Evolutionary conservation across 768 basidiomycete species (phyloP).

Genomic region (Serendipita indica): DNA sequence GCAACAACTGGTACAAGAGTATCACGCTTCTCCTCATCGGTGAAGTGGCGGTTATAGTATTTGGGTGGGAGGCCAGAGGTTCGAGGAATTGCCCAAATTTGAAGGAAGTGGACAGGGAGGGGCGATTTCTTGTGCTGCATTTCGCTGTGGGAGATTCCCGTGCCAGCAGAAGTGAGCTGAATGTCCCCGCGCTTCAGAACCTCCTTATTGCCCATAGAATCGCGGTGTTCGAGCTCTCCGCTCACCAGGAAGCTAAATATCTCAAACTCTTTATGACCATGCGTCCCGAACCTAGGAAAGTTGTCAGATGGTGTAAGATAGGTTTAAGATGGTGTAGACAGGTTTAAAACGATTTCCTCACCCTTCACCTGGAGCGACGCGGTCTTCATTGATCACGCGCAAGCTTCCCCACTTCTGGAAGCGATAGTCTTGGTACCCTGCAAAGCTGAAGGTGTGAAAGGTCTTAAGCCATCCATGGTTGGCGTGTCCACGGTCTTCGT

Average conservation of each 20-base stretch:
- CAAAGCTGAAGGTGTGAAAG: conserved; percentile 72
- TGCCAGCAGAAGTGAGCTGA: conserved; percentile 85
- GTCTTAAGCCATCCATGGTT: conserved; percentile 82
- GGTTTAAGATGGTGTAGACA: too few species aligned
- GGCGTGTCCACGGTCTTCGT: conserved; percentile 51
- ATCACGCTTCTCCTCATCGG: conserved; percentile 67
- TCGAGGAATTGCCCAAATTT: conserved; percentile 52
- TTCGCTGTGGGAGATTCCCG: conserved; percentile 77
- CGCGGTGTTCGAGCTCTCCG: conserved; percentile 73
- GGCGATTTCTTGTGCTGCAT: conserved; percentile 34
- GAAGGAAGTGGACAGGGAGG: conserved; percentile 38
- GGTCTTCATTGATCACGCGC: conserved; percentile 86
- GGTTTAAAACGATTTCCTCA: too few species aligned
- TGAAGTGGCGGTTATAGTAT: conserved; percentile 60
- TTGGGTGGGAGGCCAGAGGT: conserved; percentile 41
- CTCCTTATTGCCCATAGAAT: conserved; percentile 85
- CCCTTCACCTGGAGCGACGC: conserved; percentile 36
- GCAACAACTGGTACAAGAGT: conserved; percentile 63
- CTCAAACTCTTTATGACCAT: conserved; percentile 72
- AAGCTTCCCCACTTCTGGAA: conserved; percentile 57
- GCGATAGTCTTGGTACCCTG: conserved; percentile 42
- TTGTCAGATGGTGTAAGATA: too few species aligned
- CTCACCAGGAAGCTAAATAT: conserved; percentile 80
- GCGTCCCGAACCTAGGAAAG: conserved; percentile 68
- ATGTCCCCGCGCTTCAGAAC: conserved; percentile 77